phyloP scores from a whole-genome alignment of 352 stramenopile species.

The Pythium phragmiticola region DNA sequence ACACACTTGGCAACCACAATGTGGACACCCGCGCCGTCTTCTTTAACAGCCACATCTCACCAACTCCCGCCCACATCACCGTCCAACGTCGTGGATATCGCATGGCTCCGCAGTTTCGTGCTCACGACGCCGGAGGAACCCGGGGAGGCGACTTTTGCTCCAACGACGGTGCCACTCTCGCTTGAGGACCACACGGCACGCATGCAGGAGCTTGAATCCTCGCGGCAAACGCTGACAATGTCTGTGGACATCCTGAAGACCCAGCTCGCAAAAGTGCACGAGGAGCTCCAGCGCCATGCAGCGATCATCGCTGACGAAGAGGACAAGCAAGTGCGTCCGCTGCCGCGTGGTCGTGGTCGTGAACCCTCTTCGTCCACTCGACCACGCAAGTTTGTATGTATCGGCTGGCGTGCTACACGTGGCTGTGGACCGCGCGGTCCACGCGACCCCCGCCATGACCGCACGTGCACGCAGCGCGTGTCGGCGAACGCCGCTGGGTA shows the following conservation, averaged over 20 bases:
- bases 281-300: constrained; percentile 11
- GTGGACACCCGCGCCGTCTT: background rate
- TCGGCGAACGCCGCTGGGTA: constrained; percentile 49
- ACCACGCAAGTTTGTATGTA: constrained; percentile 46
- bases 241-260: constrained; percentile 10
- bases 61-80: background rate
- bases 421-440: constrained; percentile 44
- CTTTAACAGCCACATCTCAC: background rate
- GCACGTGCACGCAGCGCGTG: constrained; percentile 46
- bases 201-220: constrained; percentile 16
- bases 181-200: constrained; percentile 3
- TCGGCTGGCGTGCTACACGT: constrained; percentile 63
- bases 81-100: background rate
- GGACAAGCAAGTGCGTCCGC: constrained; percentile 14
- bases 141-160: background rate
- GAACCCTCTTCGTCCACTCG: constrained; percentile 15
- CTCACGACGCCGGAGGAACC: background rate
- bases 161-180: background rate
- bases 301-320: constrained; percentile 23
- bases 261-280: constrained; percentile 1
- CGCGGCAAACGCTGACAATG: background rate
- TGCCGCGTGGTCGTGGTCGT: background rate
- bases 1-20: background rate
- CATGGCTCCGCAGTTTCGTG: constrained; percentile 15
- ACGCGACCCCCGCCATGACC: constrained; percentile 50